Conservation (phyloP, 306 rosid species). For the Aeschynomene evenia region DNA sequence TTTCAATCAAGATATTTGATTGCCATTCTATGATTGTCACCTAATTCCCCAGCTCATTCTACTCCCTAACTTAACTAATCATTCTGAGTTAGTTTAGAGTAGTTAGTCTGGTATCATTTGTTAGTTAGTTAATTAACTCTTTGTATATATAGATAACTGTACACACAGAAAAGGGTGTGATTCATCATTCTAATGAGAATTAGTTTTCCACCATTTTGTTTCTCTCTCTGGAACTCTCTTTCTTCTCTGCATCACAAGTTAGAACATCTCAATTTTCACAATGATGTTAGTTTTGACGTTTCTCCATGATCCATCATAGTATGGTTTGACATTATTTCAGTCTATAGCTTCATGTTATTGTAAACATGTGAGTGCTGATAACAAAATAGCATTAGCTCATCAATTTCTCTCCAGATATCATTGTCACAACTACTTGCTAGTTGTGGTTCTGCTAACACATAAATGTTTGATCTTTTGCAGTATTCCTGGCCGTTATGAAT, state of each 20-base stretch:
- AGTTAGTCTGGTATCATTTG: no score
- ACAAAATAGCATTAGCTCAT: neutral
- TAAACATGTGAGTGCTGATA: neutral
- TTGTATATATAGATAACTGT: no score
- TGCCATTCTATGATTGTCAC: neutral
- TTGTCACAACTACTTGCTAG: neutral
- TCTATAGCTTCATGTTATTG: neutral
- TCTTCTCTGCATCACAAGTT: no score
- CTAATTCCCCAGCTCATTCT: no score
- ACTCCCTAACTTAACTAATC: no score
- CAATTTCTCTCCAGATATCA: neutral
- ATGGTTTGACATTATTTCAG: neutral
- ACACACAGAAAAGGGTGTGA: no score
- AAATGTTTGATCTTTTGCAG: constrained; percentile 47
- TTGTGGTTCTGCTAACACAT: neutral
- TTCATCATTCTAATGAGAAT: no score
- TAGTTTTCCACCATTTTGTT: no score
- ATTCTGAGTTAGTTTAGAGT: no score
- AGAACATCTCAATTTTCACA: no score
- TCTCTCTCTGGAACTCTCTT: no score
- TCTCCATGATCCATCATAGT: neutral
- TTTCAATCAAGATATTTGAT: neutral
- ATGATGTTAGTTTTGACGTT: neutral
- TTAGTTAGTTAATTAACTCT: no score
- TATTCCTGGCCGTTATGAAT: constrained; percentile 68